These are phyloP conservation scores for Rachicladosporium sp. DNA, from an alignment of 2,329 filamentous ascomycete genomes.

Conservation along the genomic window DNA sequence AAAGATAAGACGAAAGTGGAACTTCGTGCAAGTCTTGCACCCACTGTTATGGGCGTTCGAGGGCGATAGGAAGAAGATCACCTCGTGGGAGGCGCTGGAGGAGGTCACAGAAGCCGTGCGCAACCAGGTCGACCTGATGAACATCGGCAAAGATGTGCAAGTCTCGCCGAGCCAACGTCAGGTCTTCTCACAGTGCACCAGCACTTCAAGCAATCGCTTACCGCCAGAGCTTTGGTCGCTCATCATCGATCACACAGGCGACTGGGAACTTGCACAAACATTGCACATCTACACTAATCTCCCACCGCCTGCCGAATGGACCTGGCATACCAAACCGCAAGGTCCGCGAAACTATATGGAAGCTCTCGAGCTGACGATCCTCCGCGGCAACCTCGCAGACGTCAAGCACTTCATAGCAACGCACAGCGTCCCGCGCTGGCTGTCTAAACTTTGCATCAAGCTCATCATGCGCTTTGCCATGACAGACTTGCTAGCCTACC, in stretches of 20 bases:
- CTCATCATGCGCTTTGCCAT: conserved; percentile 86
- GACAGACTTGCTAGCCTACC: conserved; percentile 61
- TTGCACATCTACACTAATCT: conserved; percentile 71
- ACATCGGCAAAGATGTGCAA: conserved; percentile 59
- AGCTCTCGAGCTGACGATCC: conserved; percentile 73
- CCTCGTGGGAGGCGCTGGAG: conserved; percentile 48
- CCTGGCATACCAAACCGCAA: conserved; percentile 48
- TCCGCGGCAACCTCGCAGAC: conserved; percentile 56
- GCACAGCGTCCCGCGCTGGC: conserved; percentile 54
- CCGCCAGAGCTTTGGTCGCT: conserved; percentile 84
- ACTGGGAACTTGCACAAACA: conserved; percentile 82
- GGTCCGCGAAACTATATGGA: conserved; percentile 60
- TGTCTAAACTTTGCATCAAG: conserved; percentile 73
- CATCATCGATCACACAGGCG: conserved; percentile 69
- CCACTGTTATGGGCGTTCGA: conserved; percentile 77
- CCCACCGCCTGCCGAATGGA: conserved; percentile 61
- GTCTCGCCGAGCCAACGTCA: conserved; percentile 21
- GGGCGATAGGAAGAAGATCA: conserved; percentile 36
- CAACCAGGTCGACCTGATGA: conserved; percentile 64
- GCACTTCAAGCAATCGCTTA: conserved; percentile 34
- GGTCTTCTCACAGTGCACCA: conserved; percentile 28
- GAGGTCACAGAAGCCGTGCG: conserved; percentile 63
- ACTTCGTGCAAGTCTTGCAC: conserved; percentile 70
- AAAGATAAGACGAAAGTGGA: conserved; percentile 74
- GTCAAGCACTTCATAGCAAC: conserved; percentile 63